Percentiles rank a stretch among this genome's conserved stretches.
These are phyloP conservation scores for Panaeolus cyanescens DNA, from an alignment of 768 basidiomycete genomes.

Conservation along the genomic window DNA sequence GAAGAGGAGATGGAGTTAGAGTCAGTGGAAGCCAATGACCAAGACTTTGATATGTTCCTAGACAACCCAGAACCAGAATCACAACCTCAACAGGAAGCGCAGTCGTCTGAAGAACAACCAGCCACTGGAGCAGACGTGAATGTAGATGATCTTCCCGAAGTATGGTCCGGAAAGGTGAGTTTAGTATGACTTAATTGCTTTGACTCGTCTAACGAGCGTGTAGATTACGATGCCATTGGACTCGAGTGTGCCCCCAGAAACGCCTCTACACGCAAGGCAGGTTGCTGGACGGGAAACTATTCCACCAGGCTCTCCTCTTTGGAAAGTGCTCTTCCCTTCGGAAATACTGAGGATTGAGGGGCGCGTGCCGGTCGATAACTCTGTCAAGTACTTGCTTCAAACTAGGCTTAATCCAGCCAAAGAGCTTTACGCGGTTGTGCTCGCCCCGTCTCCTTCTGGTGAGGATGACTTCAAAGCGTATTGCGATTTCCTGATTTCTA, in stretches of 20 bases:
- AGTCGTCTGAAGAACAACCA: constrained; percentile 40
- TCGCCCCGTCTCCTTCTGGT: constrained; percentile 53
- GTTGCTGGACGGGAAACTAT: constrained; percentile 69
- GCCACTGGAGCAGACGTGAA: constrained; percentile 14
- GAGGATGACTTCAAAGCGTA: constrained; percentile 60
- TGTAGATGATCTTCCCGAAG: constrained; percentile 58
- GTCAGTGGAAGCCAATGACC: constrained; percentile 62
- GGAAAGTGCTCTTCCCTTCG: constrained; percentile 77
- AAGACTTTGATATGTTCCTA: constrained; percentile 87
- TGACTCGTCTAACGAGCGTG: constrained; percentile 14
- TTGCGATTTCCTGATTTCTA: constrained; percentile 67
- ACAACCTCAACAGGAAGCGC: constrained; percentile 21
- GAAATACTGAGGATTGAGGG: constrained; percentile 78
- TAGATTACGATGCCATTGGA: constrained; percentile 84
- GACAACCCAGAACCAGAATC: constrained; percentile 57
- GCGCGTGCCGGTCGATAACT: constrained; percentile 76
- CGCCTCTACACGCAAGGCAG: constrained; percentile 70
- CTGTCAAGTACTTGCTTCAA: constrained; percentile 76
- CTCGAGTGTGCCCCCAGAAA: constrained; percentile 66
- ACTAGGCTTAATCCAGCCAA: constrained; percentile 75
- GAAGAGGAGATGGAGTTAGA: constrained; percentile 51
- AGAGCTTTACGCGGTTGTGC: constrained; percentile 78
- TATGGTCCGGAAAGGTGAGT: constrained; percentile 79
- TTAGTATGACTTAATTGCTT: constrained; percentile 2
- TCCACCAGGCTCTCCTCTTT: constrained; percentile 57